Conservation (phyloP, 2,329 filamentous ascomycete genomes). For the Monosporascus sp. region DNA sequence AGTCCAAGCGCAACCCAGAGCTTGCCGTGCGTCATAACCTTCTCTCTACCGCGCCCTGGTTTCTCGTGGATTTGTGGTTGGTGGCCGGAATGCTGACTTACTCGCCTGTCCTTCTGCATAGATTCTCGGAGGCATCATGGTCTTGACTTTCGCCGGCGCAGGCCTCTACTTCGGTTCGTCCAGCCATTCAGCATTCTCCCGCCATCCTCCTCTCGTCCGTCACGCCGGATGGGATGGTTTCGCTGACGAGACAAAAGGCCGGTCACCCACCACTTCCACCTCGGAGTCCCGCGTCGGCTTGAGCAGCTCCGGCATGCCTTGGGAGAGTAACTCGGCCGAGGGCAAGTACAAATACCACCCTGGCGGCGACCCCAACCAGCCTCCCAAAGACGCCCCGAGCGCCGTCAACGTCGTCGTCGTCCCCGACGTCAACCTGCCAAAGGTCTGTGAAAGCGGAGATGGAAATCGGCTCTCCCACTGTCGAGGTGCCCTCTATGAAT, state of each 20-base stretch:
- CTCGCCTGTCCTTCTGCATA: constrained; percentile 33
- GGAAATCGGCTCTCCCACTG: not conserved
- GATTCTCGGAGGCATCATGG: constrained; percentile 91
- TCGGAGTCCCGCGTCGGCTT: constrained; percentile 76
- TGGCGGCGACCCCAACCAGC: constrained; percentile 70
- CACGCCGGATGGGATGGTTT: not conserved
- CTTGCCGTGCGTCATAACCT: constrained; percentile 36
- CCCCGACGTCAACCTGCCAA: constrained; percentile 87
- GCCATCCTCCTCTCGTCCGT: not conserved
- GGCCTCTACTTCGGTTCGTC: constrained; percentile 80
- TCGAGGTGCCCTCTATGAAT: no score
- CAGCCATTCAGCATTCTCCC: constrained; percentile 6
- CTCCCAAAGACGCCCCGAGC: constrained; percentile 85
- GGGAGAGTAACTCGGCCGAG: constrained; percentile 64
- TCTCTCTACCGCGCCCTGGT: no score
- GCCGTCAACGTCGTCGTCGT: constrained; percentile 93
- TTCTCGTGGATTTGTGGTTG: not conserved
- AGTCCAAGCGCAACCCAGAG: constrained; percentile 52
- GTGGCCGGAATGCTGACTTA: constrained; percentile 11
- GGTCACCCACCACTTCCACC: constrained; percentile 77
- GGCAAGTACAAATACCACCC: constrained; percentile 79
- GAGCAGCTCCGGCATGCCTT: constrained; percentile 77
- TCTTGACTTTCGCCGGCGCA: constrained; percentile 77
- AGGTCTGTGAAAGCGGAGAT: constrained; percentile 48
- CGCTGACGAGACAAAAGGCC: constrained; percentile 44